Base-by-base conservation (phyloP, 2,329 filamentous ascomycete species). In the Ustulina deusta region DNA sequence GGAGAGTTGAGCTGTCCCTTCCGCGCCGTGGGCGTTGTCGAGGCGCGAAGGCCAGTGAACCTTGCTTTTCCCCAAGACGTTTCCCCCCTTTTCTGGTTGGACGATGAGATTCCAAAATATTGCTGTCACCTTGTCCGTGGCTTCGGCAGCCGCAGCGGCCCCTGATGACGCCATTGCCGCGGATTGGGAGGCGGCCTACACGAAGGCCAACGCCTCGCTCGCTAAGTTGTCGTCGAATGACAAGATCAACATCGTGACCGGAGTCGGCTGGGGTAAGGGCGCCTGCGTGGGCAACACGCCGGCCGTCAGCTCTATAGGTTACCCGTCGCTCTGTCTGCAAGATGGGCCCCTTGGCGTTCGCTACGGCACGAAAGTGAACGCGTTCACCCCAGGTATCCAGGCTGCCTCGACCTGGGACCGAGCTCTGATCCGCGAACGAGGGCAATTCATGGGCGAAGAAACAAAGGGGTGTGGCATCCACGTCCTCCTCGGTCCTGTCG, bases 361-460 rank as follows among this genome's bases (percentile, higher is more conserved):
- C 17, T 93, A 89, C 76, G 88, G 87, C 32, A 87, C 90, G 61
- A 87, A 90, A 73, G 87, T 88, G 58, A 94, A 91, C 11, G 91
- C 92, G 0, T 96, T 94, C 76, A 91, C 93, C 0, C 92, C 93
- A 0, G 93, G 91, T 0, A 88, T 97, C 61, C 93, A 92, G 2
- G 90, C 91, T 0, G 93, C 91, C 0, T 87, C 91, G 1, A 96
- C 92, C 0, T 97, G 92, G 91, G 93, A 94, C 76, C 86, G 89
- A 51, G 85, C 89, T 1, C 82, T 96, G 57, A 93, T 96, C 80
- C 88, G 90, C 61, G 81, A 89, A 72, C 86, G 92, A 15, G 93
- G 92, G 1, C 84, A 85, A 69, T 90, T 87, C 58, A 85, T 93
- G 75, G 93, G 89, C 3, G 83, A 86, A 34, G 93, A 97, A 79